Base-by-base conservation (phyloP, 345 rosid genomes). In the Clausena lansium region DNA sequence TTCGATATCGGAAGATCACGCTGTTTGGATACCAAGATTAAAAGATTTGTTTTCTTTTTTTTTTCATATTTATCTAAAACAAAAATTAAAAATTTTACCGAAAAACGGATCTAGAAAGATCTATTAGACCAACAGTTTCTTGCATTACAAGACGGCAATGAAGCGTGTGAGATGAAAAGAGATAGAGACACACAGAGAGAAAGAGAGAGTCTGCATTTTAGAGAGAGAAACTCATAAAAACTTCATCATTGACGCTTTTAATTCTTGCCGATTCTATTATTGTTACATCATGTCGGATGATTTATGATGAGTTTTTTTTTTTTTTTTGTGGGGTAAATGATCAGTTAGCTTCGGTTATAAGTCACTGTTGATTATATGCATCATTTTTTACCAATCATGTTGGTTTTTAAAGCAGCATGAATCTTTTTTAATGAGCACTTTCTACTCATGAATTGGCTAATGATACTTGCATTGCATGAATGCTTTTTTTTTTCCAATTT, bases 101-200 rank as follows among this genome's bases (percentile, higher is more conserved):
- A 35, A 74, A 59, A 10, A 70, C 15, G 60, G 76, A 75, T 75
- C 76, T 75, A 22, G 71, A 80, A 75, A 22, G 57, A 61, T 62
- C 58, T 15, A 14, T 52, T 50, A n/a, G 33, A 27, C n/a, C 58
- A 67, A 59, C 22, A 33, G 75, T 74, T 74, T 67, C 78, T 74
- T 74, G 70, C 78, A 79, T 79, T 74, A 22, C 70, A 74, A 61
- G 74, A 24, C 22, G 73, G 9, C 58, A 27, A 62, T 55, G 69
- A 60, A 77, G 50, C 72, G 47, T 67, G 74, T 25, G 73, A 69
- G 14, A 50, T 6, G 6, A 27, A 39, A 55, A 58, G n/a, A 20
- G 4, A 17, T 9, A 41, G 58, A 36, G 39, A 9, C 15, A 14
- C 45, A 27, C 50, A 19, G 1, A 45, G 17, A 45, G 50, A 45